Conservation (phyloP, 129 eudicot genomes). For the Solidago caesia region DNA sequence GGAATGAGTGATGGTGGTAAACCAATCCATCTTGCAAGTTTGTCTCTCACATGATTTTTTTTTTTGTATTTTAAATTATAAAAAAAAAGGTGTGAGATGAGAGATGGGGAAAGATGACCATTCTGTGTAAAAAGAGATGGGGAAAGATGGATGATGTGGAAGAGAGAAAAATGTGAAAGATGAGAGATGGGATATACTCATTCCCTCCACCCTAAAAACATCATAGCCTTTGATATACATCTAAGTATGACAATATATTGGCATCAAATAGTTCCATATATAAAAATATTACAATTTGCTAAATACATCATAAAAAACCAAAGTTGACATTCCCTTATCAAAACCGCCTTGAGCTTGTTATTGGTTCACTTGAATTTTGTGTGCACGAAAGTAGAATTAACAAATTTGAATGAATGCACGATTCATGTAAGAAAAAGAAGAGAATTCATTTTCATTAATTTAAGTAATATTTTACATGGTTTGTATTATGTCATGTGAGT, state of each 20-base stretch:
- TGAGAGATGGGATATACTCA: no score
- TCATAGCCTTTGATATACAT: neutral
- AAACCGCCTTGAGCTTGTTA: neutral
- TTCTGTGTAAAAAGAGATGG: no score
- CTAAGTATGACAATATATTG: neutral
- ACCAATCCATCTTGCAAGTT: no score
- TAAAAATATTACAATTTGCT: neutral
- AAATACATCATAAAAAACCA: neutral
- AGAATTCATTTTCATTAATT: conserved; percentile 10
- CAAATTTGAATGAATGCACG: conserved; percentile 11
- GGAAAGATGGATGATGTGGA: no score
- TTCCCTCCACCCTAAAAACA: no score
- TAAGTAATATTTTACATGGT: neutral
- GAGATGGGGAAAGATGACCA: no score
- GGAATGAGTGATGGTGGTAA: no score
- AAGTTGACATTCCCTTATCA: conserved; percentile 22
- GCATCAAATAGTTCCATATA: neutral
- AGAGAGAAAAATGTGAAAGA: no score
- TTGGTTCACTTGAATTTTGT: neutral
- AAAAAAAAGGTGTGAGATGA: no score
- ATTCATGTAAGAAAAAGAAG: conserved; percentile 15
- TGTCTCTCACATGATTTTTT: no score
- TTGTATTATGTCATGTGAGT: conserved; percentile 31
- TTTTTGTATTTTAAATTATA: no score
- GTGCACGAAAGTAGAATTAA: neutral